Evolutionary conservation across 805 yeast species (phyloP), one percentile per base, ranked within the genome.

Genomic region (baker's yeast (Saccharomyces cerevisiae)): DNA sequence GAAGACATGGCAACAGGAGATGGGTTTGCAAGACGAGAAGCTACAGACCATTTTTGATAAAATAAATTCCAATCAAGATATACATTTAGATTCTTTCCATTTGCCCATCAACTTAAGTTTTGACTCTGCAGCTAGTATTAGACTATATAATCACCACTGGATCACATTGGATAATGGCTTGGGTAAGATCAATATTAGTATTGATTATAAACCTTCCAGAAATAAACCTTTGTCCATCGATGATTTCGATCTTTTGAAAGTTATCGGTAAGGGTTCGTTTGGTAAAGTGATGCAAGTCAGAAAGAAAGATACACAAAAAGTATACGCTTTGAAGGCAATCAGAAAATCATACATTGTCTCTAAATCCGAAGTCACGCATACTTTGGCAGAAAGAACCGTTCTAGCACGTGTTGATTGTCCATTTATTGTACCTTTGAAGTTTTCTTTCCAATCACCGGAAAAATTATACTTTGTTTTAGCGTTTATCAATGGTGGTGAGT

Each of bases 231-330:
- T 94, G 50, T 77, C 89, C 0, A 89, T 94, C 60, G 96, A 90
- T 54, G 97, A 92, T 66, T 92, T 94, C 72, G 96, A 90, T 63
- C 74, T 94, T 51, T 78, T 94, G 61, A 94, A 94, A 71, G 99
- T 94, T 24, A 89, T 94, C 53, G 99, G 99, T 41, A 94, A 94
- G 69, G 99, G 99, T 6, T 90, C 97, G 9, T 94, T 94, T 69
- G 99, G 99, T 51, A 94, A 94, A 72, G 99, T 94, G 52, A 94
- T 94, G 98, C 99, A 94, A 72, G 99, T 94, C 46, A 84, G 90
- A 59, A 94, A 94, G 73, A 89, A 88, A 63, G 99, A 94, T 70
- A 94, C 99, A 2, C 86, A 86, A 59, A 95, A 92, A 69, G 84
- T 94, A 26, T 94, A 94, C 70, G 99, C 99, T 1, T 76, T 94